A percentile compares a stretch with the other conserved stretches of the same genome.
Conservation (phyloP, 495 filamentous ascomycete species). For the Xylaria longipes region DNA sequence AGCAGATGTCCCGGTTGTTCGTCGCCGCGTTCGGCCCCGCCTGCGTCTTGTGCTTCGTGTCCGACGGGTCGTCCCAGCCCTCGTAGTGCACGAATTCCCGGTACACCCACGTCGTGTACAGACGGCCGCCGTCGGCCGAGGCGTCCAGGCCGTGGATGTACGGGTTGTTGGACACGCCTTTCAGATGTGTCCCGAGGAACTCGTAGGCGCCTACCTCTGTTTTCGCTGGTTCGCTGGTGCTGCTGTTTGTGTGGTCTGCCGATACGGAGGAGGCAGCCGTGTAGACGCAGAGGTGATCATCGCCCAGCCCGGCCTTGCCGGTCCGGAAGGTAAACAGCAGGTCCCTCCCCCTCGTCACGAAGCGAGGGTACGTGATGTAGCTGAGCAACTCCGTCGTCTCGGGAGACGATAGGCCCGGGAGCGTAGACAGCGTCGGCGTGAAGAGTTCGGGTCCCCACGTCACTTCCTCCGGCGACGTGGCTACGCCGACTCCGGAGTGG, state of each 20-base stretch:
- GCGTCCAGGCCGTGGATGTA: conserved; percentile 55
- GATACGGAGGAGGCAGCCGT: conserved; percentile 4
- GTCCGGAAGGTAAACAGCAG: conserved; percentile 56
- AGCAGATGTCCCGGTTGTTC: conserved; percentile 56
- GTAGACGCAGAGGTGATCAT: conserved; percentile 54
- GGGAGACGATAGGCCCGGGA: conserved; percentile 46
- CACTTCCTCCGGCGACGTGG: conserved; percentile 42
- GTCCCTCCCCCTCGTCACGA: conserved; percentile 36
- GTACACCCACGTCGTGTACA: conserved; percentile 58
- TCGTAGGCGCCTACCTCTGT: conserved; percentile 31
- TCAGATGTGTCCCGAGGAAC: conserved; percentile 49
- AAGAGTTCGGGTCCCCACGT: conserved; percentile 50
- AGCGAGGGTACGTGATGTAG: conserved; percentile 58
- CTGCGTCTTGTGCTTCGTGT: conserved; percentile 53
- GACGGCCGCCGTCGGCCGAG: conserved; percentile 29
- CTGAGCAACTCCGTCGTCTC: conserved; percentile 33
- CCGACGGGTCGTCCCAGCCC: conserved; percentile 50
- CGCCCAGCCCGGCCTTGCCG: conserved; percentile 56
- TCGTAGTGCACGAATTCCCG: conserved; percentile 50
- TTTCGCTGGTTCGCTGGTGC: neutral
- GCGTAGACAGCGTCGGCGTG: conserved; percentile 42
- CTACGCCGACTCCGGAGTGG: conserved; percentile 44
- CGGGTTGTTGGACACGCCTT: conserved; percentile 52
- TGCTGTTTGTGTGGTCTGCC: neutral
- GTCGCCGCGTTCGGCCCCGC: conserved; percentile 50